Evolutionary conservation across 257 asterid species (phyloP), one percentile per base, ranked within the genome.

Genomic region (Nicotiana attenuata): DNA sequence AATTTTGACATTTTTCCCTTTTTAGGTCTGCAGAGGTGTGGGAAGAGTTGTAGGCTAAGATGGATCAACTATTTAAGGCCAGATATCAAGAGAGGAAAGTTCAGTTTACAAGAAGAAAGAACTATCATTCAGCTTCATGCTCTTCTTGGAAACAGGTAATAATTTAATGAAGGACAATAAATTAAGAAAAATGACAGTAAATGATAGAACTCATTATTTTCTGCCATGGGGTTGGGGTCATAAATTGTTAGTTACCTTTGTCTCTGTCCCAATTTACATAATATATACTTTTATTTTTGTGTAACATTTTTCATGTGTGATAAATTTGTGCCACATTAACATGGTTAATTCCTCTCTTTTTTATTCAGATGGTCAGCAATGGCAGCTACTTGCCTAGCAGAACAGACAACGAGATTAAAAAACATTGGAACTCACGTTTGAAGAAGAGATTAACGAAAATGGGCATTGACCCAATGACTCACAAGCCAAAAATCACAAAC

Each of bases 61-160:
- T 87, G 89, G 89, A 81, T 56, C 11, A 82, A 84, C 9, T 82
- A 87, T 82, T 81, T 82, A 2, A 82, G 88, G 7, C 87, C 86
- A 6, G 88, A 82, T 56, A 82, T 76, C 5, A 82, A 84, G 80
- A 83, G 85, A 57, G 87, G 89, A 4, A 78, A 83, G 61, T 83
- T 86, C 47, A 81, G 82, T 28, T 76, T 55, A 65, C 81, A 50
- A 31, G 88, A 87, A 66, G 86, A 86, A n/a, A 86, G 80, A 67
- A 82, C 83, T 59, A 87, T 84, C 29, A 82, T 87, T 66, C 89
- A 84, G 57, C 88, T 84, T 47, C 89, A 87, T 77, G 86, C 88
- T 56, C 83, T 87, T 80, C 83, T 84, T 60, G 89, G 89, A 14
- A 84, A 87, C 26, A 85, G 85, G 89, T 86, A 81, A 14, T 13